Base-by-base conservation (phyloP, 192 early-diverging fungal genomes). In the Entomortierella beljakovae region DNA sequence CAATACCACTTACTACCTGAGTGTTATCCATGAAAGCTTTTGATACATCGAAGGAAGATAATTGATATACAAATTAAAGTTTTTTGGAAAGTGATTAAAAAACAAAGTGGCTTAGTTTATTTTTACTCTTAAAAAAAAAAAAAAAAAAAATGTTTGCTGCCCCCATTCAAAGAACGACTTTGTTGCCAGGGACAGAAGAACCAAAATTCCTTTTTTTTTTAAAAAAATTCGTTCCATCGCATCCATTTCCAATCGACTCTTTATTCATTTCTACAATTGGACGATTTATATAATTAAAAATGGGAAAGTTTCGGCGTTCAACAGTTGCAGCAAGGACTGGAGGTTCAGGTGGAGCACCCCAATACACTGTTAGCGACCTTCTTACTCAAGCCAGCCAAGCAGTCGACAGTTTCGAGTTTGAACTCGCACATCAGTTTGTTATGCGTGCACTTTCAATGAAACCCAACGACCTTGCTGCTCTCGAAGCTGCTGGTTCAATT, bases 361-460 rank as follows among this genome's bases (percentile, higher is more conserved):
- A 83, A 26, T 88, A 84, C 57, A 88, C 87, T 4, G 81, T 91
- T n/a, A 79, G 80, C 33, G 85, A 91, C 82, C 82, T 92, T 18
- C 64, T 92, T 23, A 58, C 79, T 42, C 87, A 88, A 61, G 86
- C 90, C 38, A 86, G 89, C 60, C 85, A 85, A 52, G 84, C 88
- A 13, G 90, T 93, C 68, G 96, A 97, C 80, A 82, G 87, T 42
- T 91, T 92, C 83, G 88, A 93, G 40, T 94, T 92, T 61, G 84
- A 89, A 15, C 74, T 88, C 26, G 95, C 95, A 0, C 82, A 87
- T 32, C 77, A 92, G 42, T 93, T 92, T 64, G 90, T 90, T 37
- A 83, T 85, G 54, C 82, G 90, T 46, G 94, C 93, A 2, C 69
- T 93, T 28, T 84, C 88, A 38, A 57, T 89, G 50, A 85, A 93